Evolutionary conservation across 768 basidiomycete genomes (phyloP), one percentile per base, ranked within the genome.

Genomic region (Tubosaeta sp.): DNA sequence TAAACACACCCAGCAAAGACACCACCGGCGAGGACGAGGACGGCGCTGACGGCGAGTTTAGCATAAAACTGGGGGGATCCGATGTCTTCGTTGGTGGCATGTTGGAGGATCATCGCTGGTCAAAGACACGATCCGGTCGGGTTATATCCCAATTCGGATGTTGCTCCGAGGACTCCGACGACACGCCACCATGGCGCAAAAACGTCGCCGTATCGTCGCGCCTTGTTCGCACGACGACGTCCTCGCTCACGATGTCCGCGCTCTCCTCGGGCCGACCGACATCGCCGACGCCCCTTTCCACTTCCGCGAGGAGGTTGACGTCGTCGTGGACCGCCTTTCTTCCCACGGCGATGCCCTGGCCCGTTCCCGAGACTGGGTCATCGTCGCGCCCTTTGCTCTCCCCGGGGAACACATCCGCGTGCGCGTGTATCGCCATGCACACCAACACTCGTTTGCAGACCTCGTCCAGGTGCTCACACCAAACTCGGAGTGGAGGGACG

Each of bases 1-100:
- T 13, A 11, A 3, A 11, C 19, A 46, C 52, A 89, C 94, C 95
- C 95, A 12, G 95, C 91, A 65, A 98, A 97, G 5, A 94, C 85
- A 48, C 95, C 95, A 3, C 95, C 95, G 0, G 82, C 73, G 2
- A 98, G 70, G 7, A 98, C 93, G 26, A 98, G 76, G 3, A 71
- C 65, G 4, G 71, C 74, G 48, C 87, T 88, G 46, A 92, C 69
- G 17, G 77, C 55, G 29, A 97, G 70, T 64, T 93, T 90, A 53
- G 71, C 81, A 76, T 79, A 89, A 67, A 93, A 97, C 50, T 81
- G 80, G 2, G 84, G 75, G 0, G 85, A 82, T 22, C 79, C 81
- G 6, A 66, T 35, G 0, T 65, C 65, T 19, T 72, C 69, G 12
- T 68, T n/a, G 2, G 33, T 19, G 22, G 10, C 22, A 25, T 25